Conservation (phyloP, 352 stramenopile genomes). For the Globisporangium apiculatum region DNA sequence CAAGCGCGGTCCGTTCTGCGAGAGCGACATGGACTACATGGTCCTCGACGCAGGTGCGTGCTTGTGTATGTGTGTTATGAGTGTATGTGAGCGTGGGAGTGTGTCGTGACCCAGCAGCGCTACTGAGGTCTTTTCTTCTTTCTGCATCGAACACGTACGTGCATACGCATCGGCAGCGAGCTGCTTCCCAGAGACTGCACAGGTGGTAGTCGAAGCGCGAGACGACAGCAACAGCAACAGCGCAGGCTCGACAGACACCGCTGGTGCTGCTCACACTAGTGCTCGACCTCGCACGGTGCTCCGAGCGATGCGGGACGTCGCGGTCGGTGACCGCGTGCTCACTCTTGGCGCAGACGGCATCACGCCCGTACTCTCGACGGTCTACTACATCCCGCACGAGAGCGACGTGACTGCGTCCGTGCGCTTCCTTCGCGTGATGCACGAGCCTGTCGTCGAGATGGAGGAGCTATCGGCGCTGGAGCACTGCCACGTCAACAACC, state of each 20-base stretch:
- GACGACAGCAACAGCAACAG: background rate
- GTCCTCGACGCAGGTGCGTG: constrained; percentile 36
- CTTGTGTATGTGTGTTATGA: background rate
- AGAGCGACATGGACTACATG: constrained; percentile 36
- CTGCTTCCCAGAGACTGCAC: constrained; percentile 52
- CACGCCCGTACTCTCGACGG: constrained; percentile 28
- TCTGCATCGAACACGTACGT: background rate
- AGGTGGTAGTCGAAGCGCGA: constrained; percentile 20
- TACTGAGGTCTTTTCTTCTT: background rate
- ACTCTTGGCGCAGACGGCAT: constrained; percentile 30
- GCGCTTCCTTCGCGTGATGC: constrained; percentile 26
- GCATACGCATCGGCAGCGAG: constrained; percentile 19
- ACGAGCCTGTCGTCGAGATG: constrained; percentile 13
- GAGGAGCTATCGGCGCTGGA: background rate
- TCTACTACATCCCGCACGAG: constrained; percentile 69
- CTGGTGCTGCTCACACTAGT: too few relatives aligned
- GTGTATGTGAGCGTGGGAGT: background rate
- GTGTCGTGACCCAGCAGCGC: too few relatives aligned
- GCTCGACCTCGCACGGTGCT: constrained; percentile 5
- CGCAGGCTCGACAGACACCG: too few relatives aligned
- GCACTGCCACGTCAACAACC: constrained; percentile 1
- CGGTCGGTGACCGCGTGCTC: constrained; percentile 45
- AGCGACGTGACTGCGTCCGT: constrained; percentile 7
- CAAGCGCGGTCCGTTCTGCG: constrained; percentile 53
- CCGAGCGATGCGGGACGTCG: constrained; percentile 20